Base-by-base conservation (phyloP, 208 protist species). In the Borovskyia barvae region DNA sequence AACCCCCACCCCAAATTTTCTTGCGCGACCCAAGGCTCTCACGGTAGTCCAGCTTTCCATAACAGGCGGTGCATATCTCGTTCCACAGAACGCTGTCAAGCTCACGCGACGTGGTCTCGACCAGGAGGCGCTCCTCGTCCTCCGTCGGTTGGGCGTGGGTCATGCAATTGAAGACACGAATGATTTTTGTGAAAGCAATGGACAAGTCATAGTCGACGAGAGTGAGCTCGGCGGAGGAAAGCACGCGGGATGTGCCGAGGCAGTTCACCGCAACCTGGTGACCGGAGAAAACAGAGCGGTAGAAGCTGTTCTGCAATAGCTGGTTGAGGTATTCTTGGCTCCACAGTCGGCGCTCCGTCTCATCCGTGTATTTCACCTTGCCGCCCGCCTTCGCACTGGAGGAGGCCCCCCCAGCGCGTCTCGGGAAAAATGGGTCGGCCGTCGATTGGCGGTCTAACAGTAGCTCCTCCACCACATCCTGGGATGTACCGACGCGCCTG, bases 141-240 rank as follows among this genome's bases (percentile, higher is more conserved):
- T 77, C 75, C 4, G 48, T 75, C 3, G 72, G 54, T 32, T 84
- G 75, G 1, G 82, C 75, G 36, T 86, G 77, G 15, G 63, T 64
- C 75, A 84, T 87, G 55, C 75, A 81, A 59, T 85, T 87, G 41
- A 87, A 87, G 8, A 87, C 53, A 7, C 84, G 75, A 5, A 87
- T 66, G n/a, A 85, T 60, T 45, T 87, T 85, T 17, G 77, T 66
- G 32, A 91, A 81, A 14, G 80, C 66, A 9, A 87, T 67, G 14
- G 79, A 79, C 11, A 85, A 47, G 35, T 81, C 77, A 54, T 83
- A 72, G 51, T 90, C 83, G 7, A 84, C 76, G 3, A 58, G 47
- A 14, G 66, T 35, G 17, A 83, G 45, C 32, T 67, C 40, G 0
- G 60, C 45, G 12, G 64, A 71, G 24, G 62, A 73, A 5, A 84